Evolutionary conservation across 148 eudicot species (phyloP), one percentile per base, ranked within the genome.

Genomic region (Diospyros lotus): DNA sequence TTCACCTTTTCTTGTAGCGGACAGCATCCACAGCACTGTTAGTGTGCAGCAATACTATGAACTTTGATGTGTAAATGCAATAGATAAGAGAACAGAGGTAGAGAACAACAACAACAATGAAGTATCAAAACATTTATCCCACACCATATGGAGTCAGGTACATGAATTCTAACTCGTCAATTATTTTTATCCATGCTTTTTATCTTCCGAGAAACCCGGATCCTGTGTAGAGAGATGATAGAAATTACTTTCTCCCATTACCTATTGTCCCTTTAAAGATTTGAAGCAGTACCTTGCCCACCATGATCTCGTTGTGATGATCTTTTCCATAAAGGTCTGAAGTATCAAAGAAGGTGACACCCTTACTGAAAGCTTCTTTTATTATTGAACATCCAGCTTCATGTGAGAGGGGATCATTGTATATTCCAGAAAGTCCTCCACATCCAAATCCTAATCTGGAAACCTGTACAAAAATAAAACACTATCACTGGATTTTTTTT

Each of bases 381-480:
- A 86, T 76, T 43, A 80, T 67, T 62, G 74, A 67, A 74, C 75
- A 69, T 76, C 88, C 88, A 66, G 53, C 81, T 71, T 86, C 88
- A 64, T 80, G 84, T 1, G 84, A 60, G 39, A 83, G 82, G 58
- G 86, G 84, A 12, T 81, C 72, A 55, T 86, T 86, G 12, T 66
- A 71, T 8, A 73, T 69, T 58, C 89, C 89, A 62, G 86, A 76
- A 63, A 86, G 85, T 62, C 87, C 84, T 6, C 55, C 79, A 43
- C 87, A 83, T 40, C 89, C 89, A 39, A 77, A 83, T 6, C 89
- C 89, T 71, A 86, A 56, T 78, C 82, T 83, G 6, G 88, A 83
- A 56, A 83, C 86, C 86, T 86, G 66, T 9, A 62, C 1, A 18
- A 17, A 8, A 64, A 74, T 18, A n/a, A 39, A 5, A 52, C 50